A percentile compares a stretch with the other conserved stretches of the same genome.
Evolutionary conservation across 495 filamentous ascomycete species (phyloP).

Genomic region (Daldinia bambusicola): DNA sequence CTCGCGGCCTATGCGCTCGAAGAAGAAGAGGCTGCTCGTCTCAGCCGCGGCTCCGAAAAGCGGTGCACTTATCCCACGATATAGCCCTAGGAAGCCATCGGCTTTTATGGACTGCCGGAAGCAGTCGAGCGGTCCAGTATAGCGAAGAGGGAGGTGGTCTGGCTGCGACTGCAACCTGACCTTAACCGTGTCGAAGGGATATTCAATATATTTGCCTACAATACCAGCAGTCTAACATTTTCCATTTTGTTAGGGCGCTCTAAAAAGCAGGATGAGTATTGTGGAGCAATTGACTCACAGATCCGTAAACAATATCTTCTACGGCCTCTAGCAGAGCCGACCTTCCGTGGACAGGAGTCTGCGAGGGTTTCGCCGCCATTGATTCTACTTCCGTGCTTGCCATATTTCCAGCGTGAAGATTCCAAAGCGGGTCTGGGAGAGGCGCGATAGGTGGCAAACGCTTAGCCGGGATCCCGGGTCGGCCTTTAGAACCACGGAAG

Average conservation of each 20-base stretch:
- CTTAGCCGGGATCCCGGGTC: conserved; percentile 5
- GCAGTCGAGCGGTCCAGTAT: conserved; percentile 90
- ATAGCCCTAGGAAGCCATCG: conserved; percentile 83
- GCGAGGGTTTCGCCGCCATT: conserved; percentile 42
- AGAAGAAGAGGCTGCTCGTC: conserved; percentile 94
- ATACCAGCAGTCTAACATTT: conserved; percentile 76
- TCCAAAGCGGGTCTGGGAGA: conserved; percentile 4
- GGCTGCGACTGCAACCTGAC: conserved; percentile 84
- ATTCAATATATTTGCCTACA: conserved; percentile 95
- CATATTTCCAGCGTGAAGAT: conserved; percentile 31
- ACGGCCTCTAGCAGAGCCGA: conserved; percentile 72
- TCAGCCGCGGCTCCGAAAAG: conserved; percentile 92
- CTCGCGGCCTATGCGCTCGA: conserved; percentile 72
- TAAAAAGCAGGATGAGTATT: conserved; percentile 8
- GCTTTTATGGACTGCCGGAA: conserved; percentile 83
- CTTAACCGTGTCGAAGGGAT: conserved; percentile 98
- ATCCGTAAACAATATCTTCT: conserved; percentile 86
- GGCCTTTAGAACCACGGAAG: conserved; percentile 28
- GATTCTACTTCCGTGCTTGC: conserved; percentile 34
- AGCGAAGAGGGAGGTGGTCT: conserved; percentile 80
- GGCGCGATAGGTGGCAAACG: conserved; percentile 7
- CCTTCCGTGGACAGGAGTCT: conserved; percentile 39
- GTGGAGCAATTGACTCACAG: conserved; percentile 64
- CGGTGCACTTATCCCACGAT: conserved; percentile 92
- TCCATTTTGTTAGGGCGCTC: conserved; percentile 29